Conservation (phyloP, 2,329 filamentous ascomycete species). For the Passalora sequoiae region DNA sequence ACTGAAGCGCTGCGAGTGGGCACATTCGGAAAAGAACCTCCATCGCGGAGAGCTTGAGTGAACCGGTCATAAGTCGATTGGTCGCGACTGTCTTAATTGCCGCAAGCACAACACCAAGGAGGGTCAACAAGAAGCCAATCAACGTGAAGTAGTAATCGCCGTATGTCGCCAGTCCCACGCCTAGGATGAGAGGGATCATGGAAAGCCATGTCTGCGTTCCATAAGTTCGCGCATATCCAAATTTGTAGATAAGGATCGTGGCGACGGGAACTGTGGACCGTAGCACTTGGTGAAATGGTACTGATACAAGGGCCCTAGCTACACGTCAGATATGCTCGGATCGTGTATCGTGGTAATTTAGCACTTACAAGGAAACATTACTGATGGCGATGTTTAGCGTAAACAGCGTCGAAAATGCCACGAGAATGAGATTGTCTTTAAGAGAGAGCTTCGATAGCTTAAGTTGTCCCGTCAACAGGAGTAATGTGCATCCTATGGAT, state of each 20-base stretch:
- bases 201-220: conserved; percentile 54
- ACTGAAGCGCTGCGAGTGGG: conserved; percentile 21
- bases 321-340: neutral
- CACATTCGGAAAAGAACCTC: conserved; percentile 51
- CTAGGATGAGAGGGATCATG: conserved; percentile 56
- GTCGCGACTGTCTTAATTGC: conserved; percentile 57
- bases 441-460: conserved; percentile 49
- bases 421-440: conserved; percentile 51
- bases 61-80: conserved; percentile 60
- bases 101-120: conserved; percentile 37
- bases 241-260: conserved; percentile 57
- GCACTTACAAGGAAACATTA: conserved; percentile 53
- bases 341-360: conserved; percentile 2
- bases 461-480: conserved; percentile 51
- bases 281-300: conserved; percentile 62
- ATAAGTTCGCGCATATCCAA: conserved; percentile 55
- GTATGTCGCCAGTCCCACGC: conserved; percentile 56
- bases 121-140: conserved; percentile 40
- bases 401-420: conserved; percentile 57
- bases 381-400: conserved; percentile 62
- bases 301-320: conserved; percentile 45
- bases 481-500: conserved; percentile 50
- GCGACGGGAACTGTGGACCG: conserved; percentile 58
- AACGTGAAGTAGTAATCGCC: conserved; percentile 60
- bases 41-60: conserved; percentile 53